Evolutionary conservation across 1,139 yeast genomes (phyloP).

Genomic region (Candida tetrigidarum): DNA sequence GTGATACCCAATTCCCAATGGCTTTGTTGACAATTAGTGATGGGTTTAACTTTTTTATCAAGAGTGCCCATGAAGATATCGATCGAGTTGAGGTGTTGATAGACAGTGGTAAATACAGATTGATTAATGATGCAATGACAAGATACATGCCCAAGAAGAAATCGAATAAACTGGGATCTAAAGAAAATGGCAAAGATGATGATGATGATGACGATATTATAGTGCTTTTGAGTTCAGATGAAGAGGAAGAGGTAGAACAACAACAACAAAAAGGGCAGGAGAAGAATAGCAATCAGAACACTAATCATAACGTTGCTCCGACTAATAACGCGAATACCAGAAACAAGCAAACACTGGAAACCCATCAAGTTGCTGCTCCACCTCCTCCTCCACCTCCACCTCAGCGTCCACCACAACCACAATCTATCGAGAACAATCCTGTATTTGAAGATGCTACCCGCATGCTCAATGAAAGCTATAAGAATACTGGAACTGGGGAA

Average conservation of each 20-base stretch:
- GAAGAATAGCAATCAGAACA: neutral
- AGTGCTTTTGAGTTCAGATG: constrained; percentile 27
- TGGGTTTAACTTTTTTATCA: constrained; percentile 46
- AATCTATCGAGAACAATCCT: neutral
- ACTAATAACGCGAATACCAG: neutral
- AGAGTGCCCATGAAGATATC: constrained; percentile 39
- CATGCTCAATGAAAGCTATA: neutral
- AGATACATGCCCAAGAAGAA: neutral
- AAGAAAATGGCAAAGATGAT: constrained; percentile 11
- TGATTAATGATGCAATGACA: constrained; percentile 30
- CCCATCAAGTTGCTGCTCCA: too few species aligned
- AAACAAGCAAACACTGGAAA: neutral
- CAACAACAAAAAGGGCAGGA: constrained; percentile 1
- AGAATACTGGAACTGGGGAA: constrained; percentile 10
- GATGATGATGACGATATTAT: constrained; percentile 28
- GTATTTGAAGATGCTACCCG: neutral
- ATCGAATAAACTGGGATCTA: neutral
- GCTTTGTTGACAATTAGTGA: constrained; percentile 44
- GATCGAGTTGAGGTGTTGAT: constrained; percentile 38
- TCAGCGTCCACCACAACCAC: neutral
- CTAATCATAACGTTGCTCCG: neutral
- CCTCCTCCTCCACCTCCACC: neutral
- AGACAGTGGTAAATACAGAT: constrained; percentile 39
- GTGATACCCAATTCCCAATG: constrained; percentile 40
- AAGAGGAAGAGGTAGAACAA: constrained; percentile 27